Conservation (phyloP, 495 filamentous ascomycete species). For the Aspergillus kassunensis region DNA sequence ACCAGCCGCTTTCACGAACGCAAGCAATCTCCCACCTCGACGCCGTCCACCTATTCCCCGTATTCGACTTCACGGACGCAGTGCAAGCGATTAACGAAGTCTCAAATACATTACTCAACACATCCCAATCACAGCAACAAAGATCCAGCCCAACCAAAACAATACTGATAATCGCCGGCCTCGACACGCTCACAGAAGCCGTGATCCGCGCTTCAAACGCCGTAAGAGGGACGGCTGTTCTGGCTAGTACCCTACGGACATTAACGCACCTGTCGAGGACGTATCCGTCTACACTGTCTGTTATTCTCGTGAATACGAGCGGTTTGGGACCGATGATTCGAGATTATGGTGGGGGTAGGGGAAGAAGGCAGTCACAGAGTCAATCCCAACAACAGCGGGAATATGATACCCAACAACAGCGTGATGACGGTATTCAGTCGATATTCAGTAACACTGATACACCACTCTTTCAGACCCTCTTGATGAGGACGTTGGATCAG, state of each 20-base stretch:
- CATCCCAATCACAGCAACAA: slow-evolving; percentile 1
- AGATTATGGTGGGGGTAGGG: neutral
- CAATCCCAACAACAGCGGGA: neutral
- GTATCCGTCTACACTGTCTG: slow-evolving; percentile 27
- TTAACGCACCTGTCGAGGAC: slow-evolving; percentile 31
- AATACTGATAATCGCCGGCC: slow-evolving; percentile 33
- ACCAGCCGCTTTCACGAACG: slow-evolving; percentile 23
- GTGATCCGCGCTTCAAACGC: slow-evolving; percentile 40
- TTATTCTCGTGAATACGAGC: slow-evolving; percentile 38
- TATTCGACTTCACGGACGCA: slow-evolving; percentile 33
- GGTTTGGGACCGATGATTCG: slow-evolving; percentile 26
- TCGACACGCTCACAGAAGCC: slow-evolving; percentile 38
- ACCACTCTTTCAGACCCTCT: slow-evolving; percentile 31
- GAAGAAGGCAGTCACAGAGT: neutral
- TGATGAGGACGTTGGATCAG: slow-evolving; percentile 40
- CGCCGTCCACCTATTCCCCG: slow-evolving; percentile 36
- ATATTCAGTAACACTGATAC: slow-evolving; percentile 24
- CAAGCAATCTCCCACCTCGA: slow-evolving; percentile 36
- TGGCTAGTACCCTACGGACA: slow-evolving; percentile 31
- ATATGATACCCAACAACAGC: neutral
- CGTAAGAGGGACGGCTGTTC: slow-evolving; percentile 32
- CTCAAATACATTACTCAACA: slow-evolving; percentile 23
- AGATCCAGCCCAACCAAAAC: neutral
- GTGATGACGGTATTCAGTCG: slow-evolving; percentile 30
- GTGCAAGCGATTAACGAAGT: slow-evolving; percentile 33